Conservation (phyloP, 2,329 filamentous ascomycete species). For the Cordyceps pruinosa region DNA sequence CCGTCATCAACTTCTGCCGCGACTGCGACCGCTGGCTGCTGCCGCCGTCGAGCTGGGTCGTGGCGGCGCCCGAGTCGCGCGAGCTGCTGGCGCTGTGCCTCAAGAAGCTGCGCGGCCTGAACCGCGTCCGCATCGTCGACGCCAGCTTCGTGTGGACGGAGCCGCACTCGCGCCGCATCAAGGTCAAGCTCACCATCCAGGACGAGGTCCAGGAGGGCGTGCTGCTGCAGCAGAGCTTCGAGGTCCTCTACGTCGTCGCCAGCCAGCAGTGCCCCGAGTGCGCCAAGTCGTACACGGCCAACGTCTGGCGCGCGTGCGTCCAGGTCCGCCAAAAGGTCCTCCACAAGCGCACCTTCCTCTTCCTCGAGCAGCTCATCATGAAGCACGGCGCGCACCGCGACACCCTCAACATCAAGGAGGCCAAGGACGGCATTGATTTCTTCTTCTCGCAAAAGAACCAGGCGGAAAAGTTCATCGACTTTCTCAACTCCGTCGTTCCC, state of each 20-base stretch:
- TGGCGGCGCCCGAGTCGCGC: constrained; percentile 77
- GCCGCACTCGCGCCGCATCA: constrained; percentile 85
- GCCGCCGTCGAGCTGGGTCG: constrained; percentile 79
- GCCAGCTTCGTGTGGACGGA: constrained; percentile 98
- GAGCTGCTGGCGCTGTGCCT: constrained; percentile 90
- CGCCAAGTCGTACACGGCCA: constrained; percentile 90
- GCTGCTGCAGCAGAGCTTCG: constrained; percentile 84
- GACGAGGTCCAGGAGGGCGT: constrained; percentile 56
- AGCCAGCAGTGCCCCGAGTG: constrained; percentile 94
- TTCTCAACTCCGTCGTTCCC: constrained; percentile 74
- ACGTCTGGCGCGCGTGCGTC: constrained; percentile 88
- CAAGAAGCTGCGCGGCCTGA: constrained; percentile 76
- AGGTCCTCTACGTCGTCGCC: constrained; percentile 85
- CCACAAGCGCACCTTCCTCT: constrained; percentile 72
- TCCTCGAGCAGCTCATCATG: constrained; percentile 87
- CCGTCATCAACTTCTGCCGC: constrained; percentile 80
- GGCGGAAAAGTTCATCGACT: constrained; percentile 87
- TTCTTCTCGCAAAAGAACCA: constrained; percentile 87
- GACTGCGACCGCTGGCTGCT: constrained; percentile 93
- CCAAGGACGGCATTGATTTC: constrained; percentile 92
- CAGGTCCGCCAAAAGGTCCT: constrained; percentile 96
- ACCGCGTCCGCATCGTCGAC: constrained; percentile 90
- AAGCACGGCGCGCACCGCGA: constrained; percentile 89
- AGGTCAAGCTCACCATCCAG: constrained; percentile 93
- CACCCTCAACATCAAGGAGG: constrained; percentile 97